A percentile compares a stretch with the other conserved stretches of the same genome.
Evolutionary conservation across 1,139 yeast species (phyloP).

Genomic region (Groenewaldozyma auringiensis): DNA sequence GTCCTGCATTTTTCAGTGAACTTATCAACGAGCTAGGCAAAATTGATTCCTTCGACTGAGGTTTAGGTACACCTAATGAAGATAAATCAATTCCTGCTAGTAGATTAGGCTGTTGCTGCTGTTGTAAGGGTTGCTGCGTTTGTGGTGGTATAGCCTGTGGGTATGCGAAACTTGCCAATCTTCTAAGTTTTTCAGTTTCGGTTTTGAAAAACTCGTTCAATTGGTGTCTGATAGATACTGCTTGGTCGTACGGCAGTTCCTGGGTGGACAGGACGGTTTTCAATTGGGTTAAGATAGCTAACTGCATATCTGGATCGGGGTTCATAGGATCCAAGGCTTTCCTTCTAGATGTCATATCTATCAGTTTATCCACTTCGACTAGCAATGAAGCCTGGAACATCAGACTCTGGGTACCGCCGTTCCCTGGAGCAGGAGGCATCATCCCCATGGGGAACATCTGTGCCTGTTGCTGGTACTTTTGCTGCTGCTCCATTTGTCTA

Average conservation of each 20-base stretch:
- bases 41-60: neutral
- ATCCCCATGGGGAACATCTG: constrained; percentile 10
- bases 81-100: neutral
- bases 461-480: constrained; percentile 11
- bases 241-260: constrained; percentile 33
- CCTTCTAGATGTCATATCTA: constrained; percentile 35
- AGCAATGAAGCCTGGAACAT: constrained; percentile 27
- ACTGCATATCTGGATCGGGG: constrained; percentile 32
- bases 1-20: constrained; percentile 19
- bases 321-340: constrained; percentile 33
- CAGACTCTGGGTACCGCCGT: neutral
- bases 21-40: constrained; percentile 13
- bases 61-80: neutral
- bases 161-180: neutral
- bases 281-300: constrained; percentile 28
- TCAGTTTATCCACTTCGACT: constrained; percentile 36
- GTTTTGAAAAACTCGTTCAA: constrained; percentile 29
- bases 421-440: constrained; percentile 8
- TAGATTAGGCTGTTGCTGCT: neutral
- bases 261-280: constrained; percentile 25
- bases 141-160: neutral
- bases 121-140: neutral
- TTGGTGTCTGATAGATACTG: constrained; percentile 38
- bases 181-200: constrained; percentile 19
- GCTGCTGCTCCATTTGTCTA: constrained; percentile 17